Evolutionary conservation across 495 filamentous ascomycete species (phyloP).

Genomic region (Aspergillus saccharolyticus): DNA sequence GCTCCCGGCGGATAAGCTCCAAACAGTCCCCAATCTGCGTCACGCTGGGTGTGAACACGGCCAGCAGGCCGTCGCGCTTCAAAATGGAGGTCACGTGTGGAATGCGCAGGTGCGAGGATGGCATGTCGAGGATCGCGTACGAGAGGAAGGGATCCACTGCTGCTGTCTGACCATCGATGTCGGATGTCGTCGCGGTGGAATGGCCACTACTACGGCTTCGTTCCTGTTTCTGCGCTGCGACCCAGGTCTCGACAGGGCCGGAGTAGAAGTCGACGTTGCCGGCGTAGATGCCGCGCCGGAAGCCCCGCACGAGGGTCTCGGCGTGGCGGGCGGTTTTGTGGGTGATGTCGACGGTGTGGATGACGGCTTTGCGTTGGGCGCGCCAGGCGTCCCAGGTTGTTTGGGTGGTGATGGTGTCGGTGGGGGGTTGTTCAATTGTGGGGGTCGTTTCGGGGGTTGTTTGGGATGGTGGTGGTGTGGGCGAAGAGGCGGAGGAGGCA

Average conservation of each 20-base stretch:
- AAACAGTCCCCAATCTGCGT: slow-evolving; percentile 67
- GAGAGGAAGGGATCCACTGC: slow-evolving; percentile 56
- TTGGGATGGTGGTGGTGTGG: slow-evolving; percentile 25
- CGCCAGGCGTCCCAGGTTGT: slow-evolving; percentile 43
- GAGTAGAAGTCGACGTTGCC: slow-evolving; percentile 67
- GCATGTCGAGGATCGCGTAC: slow-evolving; percentile 67
- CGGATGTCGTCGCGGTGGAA: background rate
- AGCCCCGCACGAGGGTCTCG: slow-evolving; percentile 53
- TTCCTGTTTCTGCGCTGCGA: slow-evolving; percentile 44
- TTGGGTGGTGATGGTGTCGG: slow-evolving; percentile 13
- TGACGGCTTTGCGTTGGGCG: slow-evolving; percentile 53
- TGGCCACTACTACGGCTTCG: slow-evolving; percentile 3
- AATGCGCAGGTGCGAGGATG: slow-evolving; percentile 55
- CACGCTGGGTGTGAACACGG: slow-evolving; percentile 70
- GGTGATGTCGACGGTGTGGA: slow-evolving; percentile 66
- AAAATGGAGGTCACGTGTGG: slow-evolving; percentile 52
- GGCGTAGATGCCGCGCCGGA: slow-evolving; percentile 64
- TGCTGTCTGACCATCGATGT: background rate
- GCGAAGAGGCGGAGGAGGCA: background rate
- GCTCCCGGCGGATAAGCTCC: slow-evolving; percentile 43
- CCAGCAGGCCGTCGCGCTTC: slow-evolving; percentile 54
- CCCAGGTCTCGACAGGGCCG: slow-evolving; percentile 58
- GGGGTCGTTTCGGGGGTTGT: background rate
- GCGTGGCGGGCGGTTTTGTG: slow-evolving; percentile 55
- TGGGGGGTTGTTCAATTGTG: background rate